A percentile compares a stretch with the other conserved stretches of the same genome.
These are phyloP conservation scores for Fraxinus platypoda DNA, from an alignment of 305 asterid species.

Conservation along the genomic window DNA sequence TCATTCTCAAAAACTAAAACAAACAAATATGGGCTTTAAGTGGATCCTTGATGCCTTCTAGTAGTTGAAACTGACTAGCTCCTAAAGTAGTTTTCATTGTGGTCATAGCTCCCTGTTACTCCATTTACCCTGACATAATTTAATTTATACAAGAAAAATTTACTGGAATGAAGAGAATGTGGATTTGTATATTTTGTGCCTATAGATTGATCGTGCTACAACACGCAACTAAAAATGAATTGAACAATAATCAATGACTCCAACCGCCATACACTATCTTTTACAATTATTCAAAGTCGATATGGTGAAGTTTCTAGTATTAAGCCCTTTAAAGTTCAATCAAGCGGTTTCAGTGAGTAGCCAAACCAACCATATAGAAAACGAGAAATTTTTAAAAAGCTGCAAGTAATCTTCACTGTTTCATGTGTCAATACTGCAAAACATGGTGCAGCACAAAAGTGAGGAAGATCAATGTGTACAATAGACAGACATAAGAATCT, in stretches of 20 bases:
- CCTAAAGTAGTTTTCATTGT: neutral
- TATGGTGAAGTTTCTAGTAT: too few species aligned
- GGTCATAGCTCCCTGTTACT: neutral
- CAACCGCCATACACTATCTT: too few species aligned
- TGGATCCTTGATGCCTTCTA: neutral
- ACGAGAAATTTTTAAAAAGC: neutral
- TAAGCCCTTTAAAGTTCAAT: too few species aligned
- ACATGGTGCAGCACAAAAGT: neutral
- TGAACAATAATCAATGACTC: too few species aligned
- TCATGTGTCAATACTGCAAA: neutral
- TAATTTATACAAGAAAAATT: neutral
- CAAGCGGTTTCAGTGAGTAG: neutral
- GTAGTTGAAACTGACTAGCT: neutral
- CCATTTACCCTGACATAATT: neutral
- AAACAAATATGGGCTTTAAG: neutral
- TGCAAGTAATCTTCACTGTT: neutral
- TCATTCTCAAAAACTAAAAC: neutral
- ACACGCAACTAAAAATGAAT: too few species aligned
- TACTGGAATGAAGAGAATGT: neutral
- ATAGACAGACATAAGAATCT: neutral
- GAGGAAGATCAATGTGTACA: neutral
- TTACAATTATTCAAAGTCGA: too few species aligned
- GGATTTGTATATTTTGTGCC: neutral
- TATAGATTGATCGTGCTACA: neutral
- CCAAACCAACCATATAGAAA: neutral